Conservation (phyloP, 148 eudicot genomes). For the Linanthus parryae region DNA sequence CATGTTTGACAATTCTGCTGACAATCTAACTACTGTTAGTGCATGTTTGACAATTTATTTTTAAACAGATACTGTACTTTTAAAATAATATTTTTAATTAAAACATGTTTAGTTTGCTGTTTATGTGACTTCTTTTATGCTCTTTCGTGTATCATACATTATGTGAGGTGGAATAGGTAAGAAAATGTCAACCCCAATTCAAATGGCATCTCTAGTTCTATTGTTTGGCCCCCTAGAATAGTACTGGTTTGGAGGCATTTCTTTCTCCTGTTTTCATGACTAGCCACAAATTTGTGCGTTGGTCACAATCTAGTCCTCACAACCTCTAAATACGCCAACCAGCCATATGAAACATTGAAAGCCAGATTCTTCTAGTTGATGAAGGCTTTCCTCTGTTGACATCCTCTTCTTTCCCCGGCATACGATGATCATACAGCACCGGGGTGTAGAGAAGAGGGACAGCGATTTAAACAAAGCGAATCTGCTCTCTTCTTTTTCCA, state of each 20-base stretch:
- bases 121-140: no score
- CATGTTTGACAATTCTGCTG: no score
- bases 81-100: no score
- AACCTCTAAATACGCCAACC: constrained; percentile 11
- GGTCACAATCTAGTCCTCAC: constrained; percentile 11
- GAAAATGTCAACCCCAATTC: no score
- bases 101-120: no score
- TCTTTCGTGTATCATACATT: no score
- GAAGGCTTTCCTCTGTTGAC: constrained; percentile 21
- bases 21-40: no score
- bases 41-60: no score
- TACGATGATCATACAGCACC: not conserved
- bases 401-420: constrained; percentile 34
- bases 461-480: constrained; percentile 7
- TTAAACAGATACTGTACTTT: no score
- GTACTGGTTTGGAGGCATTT: not conserved
- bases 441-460: constrained; percentile 17
- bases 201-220: not conserved
- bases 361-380: constrained; percentile 8
- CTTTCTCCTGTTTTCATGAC: constrained; percentile 18
- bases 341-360: constrained; percentile 2
- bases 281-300: constrained; percentile 12
- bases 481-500: not conserved
- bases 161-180: no score
- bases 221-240: no score